Conservation (phyloP, 1,284 basidiomycete genomes). For the Rhodotorula sp. region DNA sequence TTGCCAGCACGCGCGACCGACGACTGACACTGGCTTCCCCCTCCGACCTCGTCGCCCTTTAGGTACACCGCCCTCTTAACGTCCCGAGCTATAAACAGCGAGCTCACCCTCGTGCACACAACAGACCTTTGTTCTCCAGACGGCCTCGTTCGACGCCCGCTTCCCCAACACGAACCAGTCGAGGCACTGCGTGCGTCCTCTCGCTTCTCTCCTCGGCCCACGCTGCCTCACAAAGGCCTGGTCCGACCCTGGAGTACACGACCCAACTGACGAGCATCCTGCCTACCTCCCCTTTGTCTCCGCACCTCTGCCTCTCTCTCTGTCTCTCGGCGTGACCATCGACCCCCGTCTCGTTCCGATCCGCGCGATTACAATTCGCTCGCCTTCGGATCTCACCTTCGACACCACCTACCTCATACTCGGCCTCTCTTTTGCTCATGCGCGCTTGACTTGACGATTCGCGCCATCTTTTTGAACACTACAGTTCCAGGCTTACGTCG, state of each 20-base stretch:
- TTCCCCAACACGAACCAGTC: conserved; percentile 91
- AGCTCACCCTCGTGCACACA: not conserved
- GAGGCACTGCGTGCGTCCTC: conserved; percentile 72
- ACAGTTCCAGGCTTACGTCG: conserved; percentile 87
- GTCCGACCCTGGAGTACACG: not conserved
- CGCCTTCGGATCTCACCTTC: no score
- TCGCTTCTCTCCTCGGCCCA: not conserved
- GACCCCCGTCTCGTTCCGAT: not conserved
- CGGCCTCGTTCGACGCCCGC: conserved; percentile 72
- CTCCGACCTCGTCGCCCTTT: no score
- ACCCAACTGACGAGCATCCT: not conserved
- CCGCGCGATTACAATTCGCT: not conserved
- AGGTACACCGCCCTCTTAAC: no score
- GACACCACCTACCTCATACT: no score
- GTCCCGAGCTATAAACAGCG: not conserved
- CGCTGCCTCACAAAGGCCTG: not conserved
- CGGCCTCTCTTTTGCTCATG: not conserved
- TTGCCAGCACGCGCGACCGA: no score
- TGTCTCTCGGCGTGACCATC: no score
- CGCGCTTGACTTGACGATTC: not conserved
- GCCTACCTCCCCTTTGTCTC: not conserved
- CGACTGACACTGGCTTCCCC: no score
- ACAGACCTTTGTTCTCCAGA: conserved; percentile 67
- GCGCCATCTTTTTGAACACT: not conserved
- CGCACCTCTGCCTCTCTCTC: not conserved